Base-by-base conservation (phyloP, 169 alveolate genomes). In the Cryptosporidium felis region DNA sequence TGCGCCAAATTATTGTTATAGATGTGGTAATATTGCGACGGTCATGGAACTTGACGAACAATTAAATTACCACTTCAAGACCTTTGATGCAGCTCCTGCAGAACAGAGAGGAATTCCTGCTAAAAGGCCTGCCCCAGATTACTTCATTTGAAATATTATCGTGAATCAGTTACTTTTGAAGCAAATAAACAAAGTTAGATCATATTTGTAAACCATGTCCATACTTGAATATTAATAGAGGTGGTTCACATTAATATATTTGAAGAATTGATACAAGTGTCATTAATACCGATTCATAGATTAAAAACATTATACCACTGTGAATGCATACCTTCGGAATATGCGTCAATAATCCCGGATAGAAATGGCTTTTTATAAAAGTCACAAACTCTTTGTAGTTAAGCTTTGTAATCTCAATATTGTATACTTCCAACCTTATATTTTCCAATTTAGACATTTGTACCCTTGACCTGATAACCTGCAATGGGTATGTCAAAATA, bases 1-100 rank as follows among this genome's bases (percentile, higher is more conserved):
- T 40, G 99, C 99, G 12, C 99, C 99, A 0, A 97, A 97, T 89
- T 97, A 97, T 88, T 97, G 99, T 82, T 96, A 96, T 91, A 89
- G 98, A 90, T 96, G 97, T 62, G 96, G 97, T 23, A 95, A 95
- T 80, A 94, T 92, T 41, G 98, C 97, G 0, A 93, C 97, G 8
- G 92, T 96, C 5, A 89, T 96, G 91, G 97, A 96, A 80, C 80
- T 94, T 1, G 97, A 96, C 90, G 98, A 96, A 82, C 92, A 94
- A 67, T 80, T 93, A 16, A 79, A 93, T 62, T 93, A 93, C 80
- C 80, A 62, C 47, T 93, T 92, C 82, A 91, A 92, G 66, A 94
- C 92, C 23, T 94, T 94, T 66, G 96, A 93, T 58, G 96, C 96
- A 6, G 96, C 94, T 12, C 94, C 94, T 40, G 91, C 91, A 67